Percentiles rank a stretch among this genome's conserved stretches.
Conservation (phyloP, 2,329 filamentous ascomycete genomes). For the Aspergillus sp. region DNA sequence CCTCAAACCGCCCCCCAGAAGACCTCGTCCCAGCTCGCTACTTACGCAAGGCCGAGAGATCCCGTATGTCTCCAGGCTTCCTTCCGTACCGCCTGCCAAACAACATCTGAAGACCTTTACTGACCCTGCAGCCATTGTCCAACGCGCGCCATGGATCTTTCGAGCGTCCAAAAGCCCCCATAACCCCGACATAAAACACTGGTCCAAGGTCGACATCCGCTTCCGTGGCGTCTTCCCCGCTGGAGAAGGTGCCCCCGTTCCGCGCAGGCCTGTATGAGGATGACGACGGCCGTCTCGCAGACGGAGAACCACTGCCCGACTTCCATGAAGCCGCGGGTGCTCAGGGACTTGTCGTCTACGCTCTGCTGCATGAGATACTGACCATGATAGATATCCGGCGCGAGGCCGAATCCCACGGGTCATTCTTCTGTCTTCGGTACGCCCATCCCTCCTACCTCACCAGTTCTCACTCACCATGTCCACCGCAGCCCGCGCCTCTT, state of each 20-base stretch:
- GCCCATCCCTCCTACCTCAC: neutral
- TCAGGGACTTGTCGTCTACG: conserved; percentile 24
- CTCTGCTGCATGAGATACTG: conserved; percentile 23
- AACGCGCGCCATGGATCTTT: conserved; percentile 23
- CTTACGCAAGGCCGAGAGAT: conserved; percentile 17
- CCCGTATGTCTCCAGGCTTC: conserved; percentile 13
- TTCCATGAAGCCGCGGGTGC: conserved; percentile 9
- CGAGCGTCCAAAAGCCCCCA: conserved; percentile 16
- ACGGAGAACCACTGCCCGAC: neutral
- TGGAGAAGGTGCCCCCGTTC: conserved; percentile 21
- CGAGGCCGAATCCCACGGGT: conserved; percentile 3
- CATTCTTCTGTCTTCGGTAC: conserved; percentile 18
- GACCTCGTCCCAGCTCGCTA: conserved; percentile 21
- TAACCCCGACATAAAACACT: conserved; percentile 15
- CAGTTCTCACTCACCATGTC: neutral
- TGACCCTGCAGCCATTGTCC: conserved; percentile 14
- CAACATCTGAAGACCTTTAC: neutral
- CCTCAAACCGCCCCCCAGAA: conserved; percentile 16
- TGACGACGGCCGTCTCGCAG: conserved; percentile 7
- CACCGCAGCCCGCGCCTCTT: conserved; percentile 16
- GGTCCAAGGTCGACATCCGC: conserved; percentile 21
- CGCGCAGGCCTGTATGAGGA: conserved; percentile 17
- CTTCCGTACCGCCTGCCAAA: neutral
- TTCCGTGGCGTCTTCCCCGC: conserved; percentile 24
- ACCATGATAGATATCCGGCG: conserved; percentile 14